Evolutionary conservation across 306 rosid species (phyloP).

Genomic region (Trichosanthes cucumerina): DNA sequence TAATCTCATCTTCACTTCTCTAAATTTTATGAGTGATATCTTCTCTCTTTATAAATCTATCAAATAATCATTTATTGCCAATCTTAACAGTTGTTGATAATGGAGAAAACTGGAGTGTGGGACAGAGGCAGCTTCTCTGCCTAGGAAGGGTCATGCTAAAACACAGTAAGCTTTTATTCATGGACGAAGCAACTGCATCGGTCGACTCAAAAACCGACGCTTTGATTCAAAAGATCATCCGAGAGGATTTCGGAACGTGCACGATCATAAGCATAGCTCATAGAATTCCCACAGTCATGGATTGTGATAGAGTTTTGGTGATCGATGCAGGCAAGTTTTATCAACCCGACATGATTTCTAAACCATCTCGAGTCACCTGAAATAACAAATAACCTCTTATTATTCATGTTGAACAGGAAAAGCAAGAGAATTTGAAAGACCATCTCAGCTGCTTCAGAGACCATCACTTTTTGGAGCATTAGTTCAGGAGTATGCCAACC

Average conservation of each 20-base stretch:
- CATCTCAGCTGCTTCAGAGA: conserved; percentile 7
- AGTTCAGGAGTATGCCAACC: conserved; percentile 9
- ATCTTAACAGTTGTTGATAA: conserved; percentile 11
- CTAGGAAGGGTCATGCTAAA: conserved; percentile 11
- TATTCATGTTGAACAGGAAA: neutral
- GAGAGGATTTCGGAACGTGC: neutral
- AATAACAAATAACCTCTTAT: neutral
- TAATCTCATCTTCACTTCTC: neutral
- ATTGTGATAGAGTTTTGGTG: conserved; percentile 9
- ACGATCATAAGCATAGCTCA: conserved; percentile 11
- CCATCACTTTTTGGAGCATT: conserved; percentile 11
- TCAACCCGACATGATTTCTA: neutral
- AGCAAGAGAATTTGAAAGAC: conserved; percentile 6
- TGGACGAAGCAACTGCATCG: conserved; percentile 19
- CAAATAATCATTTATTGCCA: neutral
- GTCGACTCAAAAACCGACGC: conserved; percentile 7
- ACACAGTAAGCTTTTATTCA: neutral
- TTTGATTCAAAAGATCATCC: conserved; percentile 8
- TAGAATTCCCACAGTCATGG: conserved; percentile 17
- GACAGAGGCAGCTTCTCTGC: conserved; percentile 18
- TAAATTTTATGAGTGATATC: neutral
- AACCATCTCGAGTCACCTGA: neutral
- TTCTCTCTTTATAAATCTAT: neutral
- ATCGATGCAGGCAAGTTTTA: conserved; percentile 9
- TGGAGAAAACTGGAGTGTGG: conserved; percentile 19